Evolutionary conservation across 805 yeast genomes (phyloP).

Genomic region (Starmera caribaea): DNA sequence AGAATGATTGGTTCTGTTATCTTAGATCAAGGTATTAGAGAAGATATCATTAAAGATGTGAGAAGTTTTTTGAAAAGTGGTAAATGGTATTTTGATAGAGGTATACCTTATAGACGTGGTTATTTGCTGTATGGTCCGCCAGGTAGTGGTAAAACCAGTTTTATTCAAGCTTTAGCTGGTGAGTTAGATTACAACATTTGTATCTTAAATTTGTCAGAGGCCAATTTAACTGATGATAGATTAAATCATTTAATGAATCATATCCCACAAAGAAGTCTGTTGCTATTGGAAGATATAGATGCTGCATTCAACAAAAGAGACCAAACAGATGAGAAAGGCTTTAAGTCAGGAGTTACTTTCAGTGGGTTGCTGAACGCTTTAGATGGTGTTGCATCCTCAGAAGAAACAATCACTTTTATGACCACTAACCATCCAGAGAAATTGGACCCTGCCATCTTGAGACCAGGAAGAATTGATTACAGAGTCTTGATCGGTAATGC

Average conservation of each 20-base stretch:
- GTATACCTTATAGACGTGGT: conserved; percentile 97
- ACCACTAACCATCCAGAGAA: conserved; percentile 96
- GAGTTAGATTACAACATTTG: conserved; percentile 94
- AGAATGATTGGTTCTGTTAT: conserved; percentile 80
- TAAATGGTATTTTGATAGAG: conserved; percentile 88
- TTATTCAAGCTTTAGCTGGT: conserved; percentile 94
- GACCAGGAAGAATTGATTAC: conserved; percentile 92
- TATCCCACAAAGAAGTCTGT: conserved; percentile 79
- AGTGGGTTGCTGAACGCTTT: conserved; percentile 89
- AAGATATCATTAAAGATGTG: conserved; percentile 59
- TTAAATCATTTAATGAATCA: conserved; percentile 94
- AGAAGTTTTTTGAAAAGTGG: conserved; percentile 71
- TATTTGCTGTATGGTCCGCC: conserved; percentile 95
- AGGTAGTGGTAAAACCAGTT: conserved; percentile 93
- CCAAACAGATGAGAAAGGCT: conserved; percentile 71
- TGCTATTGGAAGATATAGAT: conserved; percentile 87
- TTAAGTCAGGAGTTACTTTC: conserved; percentile 82
- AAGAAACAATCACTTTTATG: conserved; percentile 94
- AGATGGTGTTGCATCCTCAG: conserved; percentile 97
- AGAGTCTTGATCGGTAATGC: conserved; percentile 82
- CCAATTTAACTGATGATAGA: conserved; percentile 88
- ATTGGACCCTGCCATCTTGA: conserved; percentile 82
- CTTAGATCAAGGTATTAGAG: conserved; percentile 66
- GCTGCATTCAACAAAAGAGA: conserved; percentile 86
- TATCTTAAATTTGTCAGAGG: conserved; percentile 82